Conservation (phyloP, 129 eudicot genomes). For the Escallonia herrerae region DNA sequence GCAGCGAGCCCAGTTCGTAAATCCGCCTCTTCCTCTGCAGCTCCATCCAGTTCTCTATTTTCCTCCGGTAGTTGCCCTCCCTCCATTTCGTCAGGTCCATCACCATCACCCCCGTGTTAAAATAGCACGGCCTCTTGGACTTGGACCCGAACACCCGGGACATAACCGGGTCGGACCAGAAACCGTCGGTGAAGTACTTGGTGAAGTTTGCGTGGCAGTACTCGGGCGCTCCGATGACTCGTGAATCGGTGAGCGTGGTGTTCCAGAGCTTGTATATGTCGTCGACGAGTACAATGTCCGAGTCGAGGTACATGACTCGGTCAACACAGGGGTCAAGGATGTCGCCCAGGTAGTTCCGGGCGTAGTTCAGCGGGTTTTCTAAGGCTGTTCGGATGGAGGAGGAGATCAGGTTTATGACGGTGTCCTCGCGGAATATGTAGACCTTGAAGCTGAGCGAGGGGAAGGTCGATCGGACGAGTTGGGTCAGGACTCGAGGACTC, state of each 20-base stretch:
- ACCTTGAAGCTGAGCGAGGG: constrained; percentile 64
- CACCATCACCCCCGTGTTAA: constrained; percentile 93
- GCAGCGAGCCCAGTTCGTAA: constrained; percentile 79
- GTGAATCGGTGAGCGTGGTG: constrained; percentile 15
- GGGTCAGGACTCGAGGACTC: constrained; percentile 61
- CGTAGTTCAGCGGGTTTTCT: constrained; percentile 88
- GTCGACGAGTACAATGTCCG: constrained; percentile 69
- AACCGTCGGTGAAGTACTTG: constrained; percentile 49
- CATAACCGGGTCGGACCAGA: constrained; percentile 72
- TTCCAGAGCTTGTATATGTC: constrained; percentile 69
- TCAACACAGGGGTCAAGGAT: constrained; percentile 60
- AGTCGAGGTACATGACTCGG: constrained; percentile 78
- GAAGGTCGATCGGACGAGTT: constrained; percentile 57
- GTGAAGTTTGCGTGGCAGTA: constrained; percentile 84
- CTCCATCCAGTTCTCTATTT: constrained; percentile 84
- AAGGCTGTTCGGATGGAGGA: constrained; percentile 61
- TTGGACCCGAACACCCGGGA: constrained; percentile 31
- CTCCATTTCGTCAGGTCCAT: constrained; percentile 76
- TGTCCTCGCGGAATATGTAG: constrained; percentile 71
- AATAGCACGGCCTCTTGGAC: constrained; percentile 59
- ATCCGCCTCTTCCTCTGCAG: constrained; percentile 60
- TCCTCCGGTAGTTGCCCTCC: constrained; percentile 34
- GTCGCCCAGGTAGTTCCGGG: constrained; percentile 85
- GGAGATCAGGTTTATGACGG: constrained; percentile 61
- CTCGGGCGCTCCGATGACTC: constrained; percentile 81